phyloP scores from a whole-genome alignment of 371 early-diverging fungal species.

The Actinomucor elegans region DNA sequence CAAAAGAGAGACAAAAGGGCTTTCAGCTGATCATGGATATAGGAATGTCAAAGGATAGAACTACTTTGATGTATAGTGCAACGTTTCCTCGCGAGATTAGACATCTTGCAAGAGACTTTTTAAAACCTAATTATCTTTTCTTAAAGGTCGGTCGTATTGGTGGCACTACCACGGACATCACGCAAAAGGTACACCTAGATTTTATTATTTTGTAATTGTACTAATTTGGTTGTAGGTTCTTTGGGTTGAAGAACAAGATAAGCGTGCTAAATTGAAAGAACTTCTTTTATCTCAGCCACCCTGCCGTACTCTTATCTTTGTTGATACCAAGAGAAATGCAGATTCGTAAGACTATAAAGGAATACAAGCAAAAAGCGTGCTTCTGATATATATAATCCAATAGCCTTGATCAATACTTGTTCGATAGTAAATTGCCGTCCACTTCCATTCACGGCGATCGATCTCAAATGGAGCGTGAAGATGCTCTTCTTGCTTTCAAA shows the following conservation, averaged over 20 bases:
- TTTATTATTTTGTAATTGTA: not conserved
- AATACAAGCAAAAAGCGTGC: no score
- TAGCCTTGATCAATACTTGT: slow-evolving; percentile 71
- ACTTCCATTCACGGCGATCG: slow-evolving; percentile 81
- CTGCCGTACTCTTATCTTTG: slow-evolving; percentile 77
- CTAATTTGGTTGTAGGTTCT: slow-evolving; percentile 4
- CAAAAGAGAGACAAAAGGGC: not conserved
- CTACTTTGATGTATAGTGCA: slow-evolving; percentile 98
- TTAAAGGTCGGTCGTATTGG: slow-evolving; percentile 55
- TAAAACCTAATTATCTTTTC: slow-evolving; percentile 65
- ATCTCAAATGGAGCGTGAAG: slow-evolving; percentile 80
- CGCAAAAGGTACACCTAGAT: slow-evolving; percentile 36
- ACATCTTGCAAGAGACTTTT: slow-evolving; percentile 86
- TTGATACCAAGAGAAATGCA: slow-evolving; percentile 78
- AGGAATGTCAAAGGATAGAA: slow-evolving; percentile 69
- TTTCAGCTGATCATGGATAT: slow-evolving; percentile 4
- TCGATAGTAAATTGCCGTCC: slow-evolving; percentile 60
- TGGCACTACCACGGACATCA: slow-evolving; percentile 54
- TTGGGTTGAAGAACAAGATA: slow-evolving; percentile 53
- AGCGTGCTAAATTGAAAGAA: slow-evolving; percentile 32
- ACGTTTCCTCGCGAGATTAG: slow-evolving; percentile 97
- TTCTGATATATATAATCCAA: no score
- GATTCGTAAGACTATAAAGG: no score
- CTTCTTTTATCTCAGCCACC: slow-evolving; percentile 41
- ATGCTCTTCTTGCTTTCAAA: slow-evolving; percentile 75